These are phyloP conservation scores for Sclerotiophoma versabilis DNA, from an alignment of 2,329 filamentous ascomycete species.

Conservation along the genomic window DNA sequence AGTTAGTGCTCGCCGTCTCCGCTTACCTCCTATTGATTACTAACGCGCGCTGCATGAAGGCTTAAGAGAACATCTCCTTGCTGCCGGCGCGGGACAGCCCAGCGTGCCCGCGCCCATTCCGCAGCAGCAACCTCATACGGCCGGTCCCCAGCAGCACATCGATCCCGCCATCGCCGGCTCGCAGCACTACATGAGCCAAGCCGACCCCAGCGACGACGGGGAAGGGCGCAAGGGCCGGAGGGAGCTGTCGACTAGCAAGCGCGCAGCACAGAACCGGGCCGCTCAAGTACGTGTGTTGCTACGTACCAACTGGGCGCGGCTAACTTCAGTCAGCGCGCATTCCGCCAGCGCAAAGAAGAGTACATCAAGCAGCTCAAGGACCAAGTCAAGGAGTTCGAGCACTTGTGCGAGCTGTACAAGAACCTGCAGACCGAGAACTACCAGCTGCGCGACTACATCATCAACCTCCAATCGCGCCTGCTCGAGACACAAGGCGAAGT, in stretches of 20 bases:
- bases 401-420: slow-evolving; percentile 80
- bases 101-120: slow-evolving; percentile 27
- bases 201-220: slow-evolving; percentile 55
- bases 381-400: slow-evolving; percentile 81
- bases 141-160: slow-evolving; percentile 61
- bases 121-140: slow-evolving; percentile 46
- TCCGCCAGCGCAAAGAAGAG: slow-evolving; percentile 95
- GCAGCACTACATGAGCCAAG: slow-evolving; percentile 57
- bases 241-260: slow-evolving; percentile 93
- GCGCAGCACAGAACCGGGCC: slow-evolving; percentile 93
- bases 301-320: slow-evolving; percentile 20
- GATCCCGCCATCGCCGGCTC: slow-evolving; percentile 64
- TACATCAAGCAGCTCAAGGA: slow-evolving; percentile 98
- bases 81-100: slow-evolving; percentile 56
- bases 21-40: slow-evolving; percentile 33
- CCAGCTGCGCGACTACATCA: slow-evolving; percentile 88
- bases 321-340: slow-evolving; percentile 73
- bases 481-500: slow-evolving; percentile 84
- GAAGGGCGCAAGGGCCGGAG: slow-evolving; percentile 73
- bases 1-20: slow-evolving; percentile 44
- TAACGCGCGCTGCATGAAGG: slow-evolving; percentile 54
- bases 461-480: slow-evolving; percentile 85
- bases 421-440: slow-evolving; percentile 88
- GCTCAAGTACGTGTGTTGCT: slow-evolving; percentile 73
- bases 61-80: slow-evolving; percentile 69